Percentiles rank a stretch among this genome's conserved stretches.
These are phyloP conservation scores for Gossypium schwendimanii DNA, from an alignment of 441 rosid genomes.

Conservation along the genomic window DNA sequence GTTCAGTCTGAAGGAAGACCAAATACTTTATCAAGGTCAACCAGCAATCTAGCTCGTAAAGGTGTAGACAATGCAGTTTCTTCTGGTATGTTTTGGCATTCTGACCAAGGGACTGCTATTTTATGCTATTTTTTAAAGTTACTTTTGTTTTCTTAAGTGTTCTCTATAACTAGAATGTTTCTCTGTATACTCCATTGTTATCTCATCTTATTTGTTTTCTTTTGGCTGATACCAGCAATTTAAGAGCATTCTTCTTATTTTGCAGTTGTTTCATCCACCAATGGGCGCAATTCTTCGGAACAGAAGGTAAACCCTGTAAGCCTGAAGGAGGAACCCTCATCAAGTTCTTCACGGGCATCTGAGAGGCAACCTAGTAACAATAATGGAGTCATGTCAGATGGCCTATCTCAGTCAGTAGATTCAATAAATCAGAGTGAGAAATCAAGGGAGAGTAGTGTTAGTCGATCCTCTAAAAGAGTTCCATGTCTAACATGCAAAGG, in stretches of 20 bases:
- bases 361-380: constrained; percentile 38
- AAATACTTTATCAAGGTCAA: constrained; percentile 45
- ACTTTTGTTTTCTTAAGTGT: background rate
- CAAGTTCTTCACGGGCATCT: constrained; percentile 45
- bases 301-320: constrained; percentile 42
- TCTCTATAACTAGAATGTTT: background rate
- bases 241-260: constrained; percentile 15
- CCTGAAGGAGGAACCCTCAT: constrained; percentile 58
- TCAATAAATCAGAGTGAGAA: constrained; percentile 53
- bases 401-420: constrained; percentile 40
- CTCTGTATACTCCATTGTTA: background rate
- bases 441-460: constrained; percentile 35
- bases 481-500: constrained; percentile 49
- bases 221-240: constrained; percentile 3
- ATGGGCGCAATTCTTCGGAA: constrained; percentile 34
- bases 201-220: background rate
- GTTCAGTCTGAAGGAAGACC: constrained; percentile 56
- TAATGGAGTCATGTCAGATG: constrained; percentile 49
- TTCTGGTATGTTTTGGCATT: constrained; percentile 47
- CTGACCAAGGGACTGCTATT: constrained; percentile 3
- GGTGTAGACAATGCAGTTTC: constrained; percentile 35
- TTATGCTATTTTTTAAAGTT: background rate
- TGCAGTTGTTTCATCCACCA: constrained; percentile 42
- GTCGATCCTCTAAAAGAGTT: constrained; percentile 39
- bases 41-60: constrained; percentile 43